These are phyloP conservation scores for Kwoniella dendrophila DNA, from an alignment of 768 basidiomycete species.

Conservation along the genomic window DNA sequence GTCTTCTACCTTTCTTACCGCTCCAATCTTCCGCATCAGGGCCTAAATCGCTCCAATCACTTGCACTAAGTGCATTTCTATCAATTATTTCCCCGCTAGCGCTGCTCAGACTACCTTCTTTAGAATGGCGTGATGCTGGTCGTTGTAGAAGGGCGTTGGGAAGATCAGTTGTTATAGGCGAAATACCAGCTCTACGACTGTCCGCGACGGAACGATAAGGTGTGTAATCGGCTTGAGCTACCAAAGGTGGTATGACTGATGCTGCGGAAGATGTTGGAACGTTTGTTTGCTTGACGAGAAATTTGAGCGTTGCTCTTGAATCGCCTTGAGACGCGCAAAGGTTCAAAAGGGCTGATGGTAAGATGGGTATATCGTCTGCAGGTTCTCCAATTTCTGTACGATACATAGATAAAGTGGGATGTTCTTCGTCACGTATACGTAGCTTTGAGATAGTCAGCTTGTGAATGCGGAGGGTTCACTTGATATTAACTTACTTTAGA, in stretches of 20 bases:
- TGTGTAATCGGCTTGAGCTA: constrained; percentile 19
- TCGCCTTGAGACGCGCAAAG: constrained; percentile 76
- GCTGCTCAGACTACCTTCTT: constrained; percentile 48
- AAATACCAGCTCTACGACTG: constrained; percentile 23
- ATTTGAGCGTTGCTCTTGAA: constrained; percentile 76
- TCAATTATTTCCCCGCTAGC: constrained; percentile 43
- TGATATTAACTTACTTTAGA: constrained; percentile 39
- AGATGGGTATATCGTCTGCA: constrained; percentile 72
- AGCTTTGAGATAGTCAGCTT: constrained; percentile 30
- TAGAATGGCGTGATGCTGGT: constrained; percentile 43
- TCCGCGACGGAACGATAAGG: constrained; percentile 20
- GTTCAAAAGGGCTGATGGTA: constrained; percentile 69
- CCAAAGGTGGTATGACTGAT: constrained; percentile 65
- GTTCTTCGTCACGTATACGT: constrained; percentile 75
- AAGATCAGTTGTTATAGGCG: constrained; percentile 34
- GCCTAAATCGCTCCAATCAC: constrained; percentile 38
- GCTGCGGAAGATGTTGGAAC: constrained; percentile 61
- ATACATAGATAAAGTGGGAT: constrained; percentile 74
- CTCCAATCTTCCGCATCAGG: constrained; percentile 24
- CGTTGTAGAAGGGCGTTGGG: constrained; percentile 17
- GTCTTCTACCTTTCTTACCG: background rate
- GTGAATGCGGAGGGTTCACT: too few relatives aligned
- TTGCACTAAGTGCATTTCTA: constrained; percentile 24
- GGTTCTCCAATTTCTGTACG: constrained; percentile 81
- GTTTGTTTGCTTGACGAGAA: constrained; percentile 68